Base-by-base conservation (phyloP, 108 stramenopile species). In the Nitzschia sp. region DNA sequence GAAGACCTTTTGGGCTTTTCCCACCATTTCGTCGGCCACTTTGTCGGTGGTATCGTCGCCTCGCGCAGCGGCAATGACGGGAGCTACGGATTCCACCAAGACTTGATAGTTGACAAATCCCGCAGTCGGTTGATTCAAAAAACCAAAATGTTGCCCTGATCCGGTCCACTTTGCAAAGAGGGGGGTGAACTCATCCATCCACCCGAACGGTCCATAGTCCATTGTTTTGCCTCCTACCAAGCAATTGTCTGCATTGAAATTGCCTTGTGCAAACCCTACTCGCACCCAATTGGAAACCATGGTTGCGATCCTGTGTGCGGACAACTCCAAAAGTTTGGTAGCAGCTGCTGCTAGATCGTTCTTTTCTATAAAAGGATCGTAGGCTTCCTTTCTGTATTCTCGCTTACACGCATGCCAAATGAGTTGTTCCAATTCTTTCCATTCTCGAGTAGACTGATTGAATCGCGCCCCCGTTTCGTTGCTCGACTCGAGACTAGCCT, bases 121-220 rank as follows among this genome's bases (percentile, higher is more conserved):
- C 6, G 96, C 96, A 11, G 54, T 67, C 0, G 93, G 91, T 63
- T 97, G 96, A 67, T 91, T 91, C 75, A 90, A 75, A 66, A 97
- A 97, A 1, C 93, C 93, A 82, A 96, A 97, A 47, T 97, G 92
- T 26, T 86, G 68, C 6, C 89, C 89, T 26, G 81, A 72, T 0
- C 79, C 74, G 18, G 94, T 89, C 93, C 95, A 94, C 67, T 96
- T 92, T 32, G 93, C 90, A 71, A 91, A 85, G 17, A 89, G 70
- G 15, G 96, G 95, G 46, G 84, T 80, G 68, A 87, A 90, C 21
- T 82, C 78, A 48, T 98, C 97, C 77, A 97, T 74, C 59, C 89
- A 97, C 1, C 97, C 97, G 75, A 94, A 98, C 21, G 97, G 97
- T 13, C 97, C 97, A 66, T 97, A 97, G 67, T 98, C 96, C 89